Percentiles rank a stretch among this genome's conserved stretches.
Evolutionary conservation across 495 filamentous ascomycete genomes (phyloP).

Genomic region (Parathielavia appendiculata): DNA sequence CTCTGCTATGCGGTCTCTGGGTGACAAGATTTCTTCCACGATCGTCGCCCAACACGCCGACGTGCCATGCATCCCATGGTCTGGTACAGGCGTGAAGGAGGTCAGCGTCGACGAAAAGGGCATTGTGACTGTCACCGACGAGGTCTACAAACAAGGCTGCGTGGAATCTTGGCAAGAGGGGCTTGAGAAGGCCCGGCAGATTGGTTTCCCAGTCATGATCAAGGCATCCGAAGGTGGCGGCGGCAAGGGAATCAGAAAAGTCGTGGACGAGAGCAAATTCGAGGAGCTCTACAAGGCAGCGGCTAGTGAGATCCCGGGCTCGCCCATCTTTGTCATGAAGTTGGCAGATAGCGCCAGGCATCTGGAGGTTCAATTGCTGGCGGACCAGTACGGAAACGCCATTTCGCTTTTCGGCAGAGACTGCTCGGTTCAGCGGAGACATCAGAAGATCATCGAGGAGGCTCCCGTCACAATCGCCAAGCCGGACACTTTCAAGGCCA

Average conservation of each 20-base stretch:
- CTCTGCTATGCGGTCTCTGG: constrained; percentile 96
- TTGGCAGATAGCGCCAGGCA: constrained; percentile 93
- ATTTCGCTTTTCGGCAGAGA: constrained; percentile 98
- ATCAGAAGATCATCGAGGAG: constrained; percentile 99
- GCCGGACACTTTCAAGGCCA: constrained; percentile 78
- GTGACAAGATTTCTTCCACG: constrained; percentile 99
- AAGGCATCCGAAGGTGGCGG: constrained; percentile 99
- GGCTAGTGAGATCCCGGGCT: constrained; percentile 96
- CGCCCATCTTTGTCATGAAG: constrained; percentile 99
- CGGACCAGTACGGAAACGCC: constrained; percentile 99
- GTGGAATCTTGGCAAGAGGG: constrained; percentile 84
- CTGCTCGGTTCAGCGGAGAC: constrained; percentile 96
- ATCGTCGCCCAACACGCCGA: constrained; percentile 97
- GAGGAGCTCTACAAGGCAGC: constrained; percentile 84
- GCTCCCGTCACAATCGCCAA: constrained; percentile 95
- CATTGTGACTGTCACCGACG: constrained; percentile 85
- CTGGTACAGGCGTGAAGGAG: constrained; percentile 80
- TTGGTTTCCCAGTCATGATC: constrained; percentile 98
- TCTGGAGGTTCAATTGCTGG: constrained; percentile 94
- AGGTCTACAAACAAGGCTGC: constrained; percentile 86
- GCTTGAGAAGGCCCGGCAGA: constrained; percentile 76
- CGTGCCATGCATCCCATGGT: constrained; percentile 98
- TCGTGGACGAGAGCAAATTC: constrained; percentile 80
- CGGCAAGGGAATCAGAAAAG: constrained; percentile 99
- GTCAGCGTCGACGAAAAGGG: constrained; percentile 74